Evolutionary conservation across 176 grass and related monocot genomes (phyloP), one percentile per base, ranked within the genome.

Genomic region (Luzula sylvatica): DNA sequence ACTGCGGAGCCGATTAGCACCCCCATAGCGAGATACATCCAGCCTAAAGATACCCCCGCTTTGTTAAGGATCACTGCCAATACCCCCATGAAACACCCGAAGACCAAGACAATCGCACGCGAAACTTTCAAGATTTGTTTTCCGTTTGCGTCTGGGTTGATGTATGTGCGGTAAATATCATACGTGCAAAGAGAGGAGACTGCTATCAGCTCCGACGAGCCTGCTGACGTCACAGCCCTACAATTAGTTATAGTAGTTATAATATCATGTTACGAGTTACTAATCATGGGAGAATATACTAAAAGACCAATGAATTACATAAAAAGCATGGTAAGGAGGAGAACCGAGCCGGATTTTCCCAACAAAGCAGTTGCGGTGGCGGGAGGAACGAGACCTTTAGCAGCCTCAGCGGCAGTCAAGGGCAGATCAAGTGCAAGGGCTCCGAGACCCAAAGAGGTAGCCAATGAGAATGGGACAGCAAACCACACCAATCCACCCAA

Each of bases 21-120:
- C 23, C 83, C 83, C 83, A 78, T 87, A 58, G 78, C 83, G 5
- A 87, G 78, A 67, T 87, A 87, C 83, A 87, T 78, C 83, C 83
- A 87, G 9, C 83, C 83, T 9, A 87, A 77, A 27, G 83, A 87
- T 26, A 87, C 78, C 14, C 77, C 73, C 2, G 55, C 78, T 27
- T 82, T 68, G 65, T 87, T 87, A 42, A 87, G 68, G 50, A 87
- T 75, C 57, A 78, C 83, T 1, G 78, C 83, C 3, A 87, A 58
- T 14, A 78, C 77, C 67, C 83, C 83, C 73, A 82, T 87, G 40
- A 87, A 76, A 29, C 73, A 82, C 3, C 83, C 83, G 38, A 87
- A 87, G 6, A 13, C 73, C 14, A 87, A 21, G 17, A 87, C 53
- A 1, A 75, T 65, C 28, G 14, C 58, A 22, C 73, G 64, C 8